phyloP scores from a whole-genome alignment of 2,329 filamentous ascomycete genomes.

The Claviceps arundinis region DNA sequence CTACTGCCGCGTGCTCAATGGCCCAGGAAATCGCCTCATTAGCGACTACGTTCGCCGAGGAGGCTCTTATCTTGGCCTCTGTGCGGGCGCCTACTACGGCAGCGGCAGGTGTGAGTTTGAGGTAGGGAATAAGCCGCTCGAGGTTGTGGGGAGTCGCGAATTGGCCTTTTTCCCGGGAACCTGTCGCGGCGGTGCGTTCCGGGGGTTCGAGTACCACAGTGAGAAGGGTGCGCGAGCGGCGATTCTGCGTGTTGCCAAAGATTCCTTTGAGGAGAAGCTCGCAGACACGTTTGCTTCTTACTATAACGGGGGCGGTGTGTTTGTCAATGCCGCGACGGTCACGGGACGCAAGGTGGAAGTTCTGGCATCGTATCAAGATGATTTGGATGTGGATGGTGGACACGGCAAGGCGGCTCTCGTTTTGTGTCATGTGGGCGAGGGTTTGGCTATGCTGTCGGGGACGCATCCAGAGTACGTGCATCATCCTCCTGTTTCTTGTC shows the following conservation, averaged over 20 bases:
- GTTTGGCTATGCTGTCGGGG: constrained; percentile 66
- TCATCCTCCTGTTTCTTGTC: not conserved
- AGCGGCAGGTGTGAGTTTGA: constrained; percentile 78
- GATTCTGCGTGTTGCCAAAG: constrained; percentile 49
- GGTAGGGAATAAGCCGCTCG: constrained; percentile 61
- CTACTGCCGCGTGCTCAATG: constrained; percentile 81
- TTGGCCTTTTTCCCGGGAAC: constrained; percentile 77
- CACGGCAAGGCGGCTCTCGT: constrained; percentile 65
- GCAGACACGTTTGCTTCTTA: constrained; percentile 60
- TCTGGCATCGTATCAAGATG: constrained; percentile 65
- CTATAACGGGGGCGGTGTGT: constrained; percentile 90
- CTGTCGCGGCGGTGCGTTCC: constrained; percentile 76
- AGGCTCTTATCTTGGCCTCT: constrained; percentile 80
- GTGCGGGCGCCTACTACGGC: constrained; percentile 90
- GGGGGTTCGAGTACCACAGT: constrained; percentile 80
- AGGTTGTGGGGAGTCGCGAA: constrained; percentile 76
- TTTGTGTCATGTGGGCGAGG: constrained; percentile 70
- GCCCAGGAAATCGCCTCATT: constrained; percentile 74
- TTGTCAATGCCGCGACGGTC: constrained; percentile 61
- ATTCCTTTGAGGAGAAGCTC: constrained; percentile 40
- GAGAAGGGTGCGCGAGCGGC: constrained; percentile 71
- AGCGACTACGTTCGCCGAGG: constrained; percentile 73
- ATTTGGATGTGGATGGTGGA: constrained; percentile 64
- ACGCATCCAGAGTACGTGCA: constrained; percentile 71
- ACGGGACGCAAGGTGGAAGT: constrained; percentile 58